A percentile compares a stretch with the other conserved stretches of the same genome.
These are phyloP conservation scores for Tieghemiomyces parasiticus DNA, from an alignment of 192 early-diverging fungal species.

Conservation along the genomic window DNA sequence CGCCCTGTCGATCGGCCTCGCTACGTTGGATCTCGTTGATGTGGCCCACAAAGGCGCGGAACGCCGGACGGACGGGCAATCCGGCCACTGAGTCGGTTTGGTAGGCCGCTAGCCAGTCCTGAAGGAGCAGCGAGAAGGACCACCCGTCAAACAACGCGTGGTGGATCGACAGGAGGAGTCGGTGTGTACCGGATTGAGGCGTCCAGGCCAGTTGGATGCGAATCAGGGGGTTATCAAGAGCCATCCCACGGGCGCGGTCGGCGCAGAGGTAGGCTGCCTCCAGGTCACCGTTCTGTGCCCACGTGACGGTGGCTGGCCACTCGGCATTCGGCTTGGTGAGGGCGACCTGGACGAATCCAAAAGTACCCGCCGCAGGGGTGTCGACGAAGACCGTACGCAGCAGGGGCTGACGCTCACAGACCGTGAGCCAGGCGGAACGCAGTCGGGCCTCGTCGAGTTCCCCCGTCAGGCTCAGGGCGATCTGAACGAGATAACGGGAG, in stretches of 20 bases:
- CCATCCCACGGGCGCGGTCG: not conserved
- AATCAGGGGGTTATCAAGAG: constrained; percentile 1
- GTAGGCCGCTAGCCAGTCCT: not conserved
- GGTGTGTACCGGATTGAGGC: not conserved
- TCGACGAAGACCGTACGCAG: constrained; percentile 1
- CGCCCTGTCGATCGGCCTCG: not conserved
- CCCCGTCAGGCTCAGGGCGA: not conserved
- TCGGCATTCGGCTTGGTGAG: not conserved
- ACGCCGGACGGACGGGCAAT: not conserved
- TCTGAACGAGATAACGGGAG: not conserved
- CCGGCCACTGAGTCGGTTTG: not conserved
- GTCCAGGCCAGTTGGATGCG: not conserved
- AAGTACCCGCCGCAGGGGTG: not conserved
- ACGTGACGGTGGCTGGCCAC: not conserved
- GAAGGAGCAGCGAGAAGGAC: not conserved
- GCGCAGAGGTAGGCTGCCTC: not conserved
- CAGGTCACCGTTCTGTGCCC: too few species aligned
- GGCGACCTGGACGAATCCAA: not conserved
- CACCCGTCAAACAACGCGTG: not conserved
- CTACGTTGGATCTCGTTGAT: not conserved
- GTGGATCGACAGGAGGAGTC: not conserved
- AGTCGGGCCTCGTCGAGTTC: not conserved
- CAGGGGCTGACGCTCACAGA: not conserved
- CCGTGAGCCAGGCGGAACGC: not conserved
- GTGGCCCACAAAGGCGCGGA: not conserved